Evolutionary conservation across 495 filamentous ascomycete genomes (phyloP), one percentile per base, ranked within the genome.

Genomic region (Hypoxylon fuscum): DNA sequence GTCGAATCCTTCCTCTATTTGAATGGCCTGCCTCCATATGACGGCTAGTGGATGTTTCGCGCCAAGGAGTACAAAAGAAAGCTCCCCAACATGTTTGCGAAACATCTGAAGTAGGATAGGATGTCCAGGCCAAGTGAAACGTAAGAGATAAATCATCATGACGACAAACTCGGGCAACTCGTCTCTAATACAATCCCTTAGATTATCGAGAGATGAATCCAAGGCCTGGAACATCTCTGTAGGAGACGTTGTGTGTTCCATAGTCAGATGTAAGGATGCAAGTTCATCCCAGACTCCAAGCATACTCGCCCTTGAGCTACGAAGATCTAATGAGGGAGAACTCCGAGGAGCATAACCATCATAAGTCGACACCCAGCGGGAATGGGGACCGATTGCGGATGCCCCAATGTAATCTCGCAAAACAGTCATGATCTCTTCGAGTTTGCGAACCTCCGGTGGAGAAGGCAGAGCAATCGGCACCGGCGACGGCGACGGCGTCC

Each of bases 41-140:
- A 44, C 18, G 11, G 41, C 43, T 12, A 56, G 40, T 12, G 53
- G 53, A 18, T 56, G 53, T 21, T 27, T 56, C 22, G 8, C 1
- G 5, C 53, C 53, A 21, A 47, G 53, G 31, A 56, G 25, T 27
- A 56, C 25, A n/a, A 42, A 38, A 1, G 53, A 38, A 17, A 56
- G 42, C 6, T 56, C 53, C 17, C 32, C 41, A 31, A 56, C 42
- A 40, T 47, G 43, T 22, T 27, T 40, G 23, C 42, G 43, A 40
- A 56, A 56, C 43, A 56, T 56, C n/a, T 35, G 34, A 46, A 56
- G 53, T 17, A 56, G 32, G 15, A 46, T 15, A 47, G 43, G 43
- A 21, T 47, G 53, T 5, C 53, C 53, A 40, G 53, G 53, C 53
- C 53, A 56, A 7, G 53, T 56, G 21, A 56, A 56, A 2, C 53